Percentiles rank a stretch among this genome's conserved stretches.
Conservation (phyloP, 345 rosid genomes). For the Iberis pinnata region DNA sequence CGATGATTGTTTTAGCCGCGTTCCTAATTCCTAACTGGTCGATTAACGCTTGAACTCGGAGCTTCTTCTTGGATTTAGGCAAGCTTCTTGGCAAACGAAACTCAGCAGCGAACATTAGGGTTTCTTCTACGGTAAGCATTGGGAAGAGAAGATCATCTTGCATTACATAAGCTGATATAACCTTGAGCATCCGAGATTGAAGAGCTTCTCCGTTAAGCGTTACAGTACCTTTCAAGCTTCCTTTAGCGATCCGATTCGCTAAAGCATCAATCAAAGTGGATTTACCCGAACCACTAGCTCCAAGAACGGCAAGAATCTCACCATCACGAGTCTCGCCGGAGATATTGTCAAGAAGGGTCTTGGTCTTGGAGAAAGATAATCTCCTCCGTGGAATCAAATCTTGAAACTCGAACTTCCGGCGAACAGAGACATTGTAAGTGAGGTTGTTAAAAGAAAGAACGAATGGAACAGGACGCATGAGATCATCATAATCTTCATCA, state of each 20-base stretch:
- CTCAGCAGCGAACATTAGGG: constrained; percentile 85
- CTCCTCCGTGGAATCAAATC: constrained; percentile 22
- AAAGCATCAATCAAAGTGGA: constrained; percentile 76
- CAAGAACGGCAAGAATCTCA: constrained; percentile 82
- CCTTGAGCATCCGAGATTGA: constrained; percentile 69
- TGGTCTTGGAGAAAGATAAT: constrained; percentile 40
- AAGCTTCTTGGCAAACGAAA: constrained; percentile 70
- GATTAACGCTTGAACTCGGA: constrained; percentile 68
- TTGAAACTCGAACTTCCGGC: constrained; percentile 41
- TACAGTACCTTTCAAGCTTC: constrained; percentile 59
- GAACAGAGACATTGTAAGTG: constrained; percentile 60
- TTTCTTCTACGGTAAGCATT: constrained; percentile 88
- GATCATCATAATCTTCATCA: constrained; percentile 17
- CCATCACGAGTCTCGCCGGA: constrained; percentile 88
- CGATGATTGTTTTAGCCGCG: constrained; percentile 79
- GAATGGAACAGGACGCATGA: constrained; percentile 48
- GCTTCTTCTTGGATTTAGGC: constrained; percentile 65
- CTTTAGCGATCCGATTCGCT: constrained; percentile 72
- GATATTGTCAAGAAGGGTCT: constrained; percentile 63
- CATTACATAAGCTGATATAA: constrained; percentile 90
- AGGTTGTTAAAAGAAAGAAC: constrained; percentile 67
- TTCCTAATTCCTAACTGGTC: constrained; percentile 81
- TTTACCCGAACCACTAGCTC: constrained; percentile 92
- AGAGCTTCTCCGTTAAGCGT: constrained; percentile 62
- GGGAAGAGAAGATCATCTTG: constrained; percentile 83